Base-by-base conservation (phyloP, 441 rosid species). In the Kokia cookei region DNA sequence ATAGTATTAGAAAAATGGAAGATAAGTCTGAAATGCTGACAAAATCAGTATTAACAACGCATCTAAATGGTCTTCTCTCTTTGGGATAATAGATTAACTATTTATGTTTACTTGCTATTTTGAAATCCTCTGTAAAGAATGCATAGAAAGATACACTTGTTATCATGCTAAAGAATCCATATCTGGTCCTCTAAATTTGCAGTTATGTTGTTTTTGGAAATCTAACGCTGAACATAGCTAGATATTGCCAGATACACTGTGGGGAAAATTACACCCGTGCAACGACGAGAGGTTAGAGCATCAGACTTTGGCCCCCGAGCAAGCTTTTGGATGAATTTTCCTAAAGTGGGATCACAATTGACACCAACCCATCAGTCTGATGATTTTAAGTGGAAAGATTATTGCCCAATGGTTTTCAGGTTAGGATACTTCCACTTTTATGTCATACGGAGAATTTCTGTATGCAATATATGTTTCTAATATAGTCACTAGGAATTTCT, bases 351-450 rank as follows among this genome's bases (percentile, higher is more conserved):
- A 40, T 96, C 98, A 62, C 93, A 91, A 37, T 75, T 92, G 82
- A 92, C 99, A 48, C 99, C 97, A 65, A 82, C 97, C 65, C 99
- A 96, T 73, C 97, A 83, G 71, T 93, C 98, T 0, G 98, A 91
- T 47, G 98, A 88, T 80, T 96, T 96, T 74, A 96, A 87, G 80
- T 96, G 99, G 98, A 96, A 96, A 80, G 99, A 96, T 76, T 96
- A 93, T 77, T 96, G 99, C 79, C 98, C 99, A 14, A 91, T 96
- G 96, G 97, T 96, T 67, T 96, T 96, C 94, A 96, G 99, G 98
- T 93, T 72, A 75, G 84, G 6, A 62, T 75, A 50, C 74, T 58
- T 75, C 62, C 40, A 10, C 59, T 43, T 43, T 69, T 37, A 62
- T 13, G 6, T 26, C n/a, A 17, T 11, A 53, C 19, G 61, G 47